Base-by-base conservation (phyloP, 2,329 filamentous ascomycete species). In the Diaporthe ilicicola region DNA sequence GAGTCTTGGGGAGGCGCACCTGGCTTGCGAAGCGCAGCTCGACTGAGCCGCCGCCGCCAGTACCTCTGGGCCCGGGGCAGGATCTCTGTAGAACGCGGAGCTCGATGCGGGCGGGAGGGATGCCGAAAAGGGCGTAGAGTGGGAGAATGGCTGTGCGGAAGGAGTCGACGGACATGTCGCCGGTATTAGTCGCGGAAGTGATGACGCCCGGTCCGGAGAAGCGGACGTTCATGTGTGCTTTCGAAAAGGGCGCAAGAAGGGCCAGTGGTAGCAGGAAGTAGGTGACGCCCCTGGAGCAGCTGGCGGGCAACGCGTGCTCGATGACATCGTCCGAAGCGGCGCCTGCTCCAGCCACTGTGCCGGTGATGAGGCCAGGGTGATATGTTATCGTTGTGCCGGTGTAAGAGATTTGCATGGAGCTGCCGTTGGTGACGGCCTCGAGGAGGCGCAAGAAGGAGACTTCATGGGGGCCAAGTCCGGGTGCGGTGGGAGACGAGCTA, bases 401-500 rank as follows among this genome's bases (percentile, higher is more conserved):
- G 84, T 97, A 96, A 13, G 94, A 97, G 76, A 99, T 97, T 78
- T 98, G 95, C 84, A 98, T 94, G 69, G 93, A 91, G 70, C 93
- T 93, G 83, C 96, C 96, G 86, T 99, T 99, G 78, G 96, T 99
- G 77, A 99, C 88, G 75, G 94, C 89, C 82, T 98, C 96, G 78
- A 99, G 91, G 22, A 99, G 92, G 70, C 96, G 95, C 39, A 99
- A 89, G 82, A 99, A 95, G 56, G 96, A 98, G 77, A 98, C 91
- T 83, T 99, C 96, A 84, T 97, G 93, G 61, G 94, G 92, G 67
- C 94, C 92, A 68, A 99, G 92, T 77, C 96, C 96, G 1, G 96
- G 95, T 77, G 93, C 91, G 50, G 94, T 95, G 56, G 93, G 91
- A 51, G 94, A 97, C 19, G 92, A 90, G 74, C 93, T 91, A 78